Conservation (phyloP, 2,329 filamentous ascomycete genomes). For the Graphilbum fragrans region DNA sequence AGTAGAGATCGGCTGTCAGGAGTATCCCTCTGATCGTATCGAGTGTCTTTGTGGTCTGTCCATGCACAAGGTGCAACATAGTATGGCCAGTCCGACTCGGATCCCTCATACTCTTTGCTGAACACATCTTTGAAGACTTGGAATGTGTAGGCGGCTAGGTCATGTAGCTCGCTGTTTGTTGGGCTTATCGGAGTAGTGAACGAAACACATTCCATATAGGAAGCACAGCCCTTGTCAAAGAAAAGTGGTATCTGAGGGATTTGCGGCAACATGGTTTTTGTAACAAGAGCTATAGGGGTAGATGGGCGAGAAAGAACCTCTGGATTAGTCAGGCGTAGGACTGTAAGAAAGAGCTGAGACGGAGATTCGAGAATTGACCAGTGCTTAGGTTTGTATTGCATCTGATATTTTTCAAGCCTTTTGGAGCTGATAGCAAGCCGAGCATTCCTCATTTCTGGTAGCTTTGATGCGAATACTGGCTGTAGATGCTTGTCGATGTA, state of each 20-base stretch:
- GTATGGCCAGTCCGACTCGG: constrained; percentile 59
- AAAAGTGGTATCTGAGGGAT: constrained; percentile 61
- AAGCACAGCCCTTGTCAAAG: constrained; percentile 51
- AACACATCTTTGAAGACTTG: constrained; percentile 73
- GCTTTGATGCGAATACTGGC: constrained; percentile 56
- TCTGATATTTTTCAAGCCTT: constrained; percentile 60
- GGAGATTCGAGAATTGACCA: constrained; percentile 49
- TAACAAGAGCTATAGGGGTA: constrained; percentile 58
- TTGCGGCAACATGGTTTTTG: constrained; percentile 49
- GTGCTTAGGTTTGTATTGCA: constrained; percentile 65
- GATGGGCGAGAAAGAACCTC: constrained; percentile 45
- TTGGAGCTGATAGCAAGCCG: constrained; percentile 70
- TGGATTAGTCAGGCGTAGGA: constrained; percentile 46
- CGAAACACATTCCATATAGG: constrained; percentile 39
- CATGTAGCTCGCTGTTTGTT: constrained; percentile 27
- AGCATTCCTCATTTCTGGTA: constrained; percentile 81
- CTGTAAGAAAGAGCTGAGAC: constrained; percentile 43
- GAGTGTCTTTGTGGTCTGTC: constrained; percentile 14
- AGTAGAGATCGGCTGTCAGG: constrained; percentile 25
- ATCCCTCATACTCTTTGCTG: constrained; percentile 68
- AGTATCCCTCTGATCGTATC: constrained; percentile 7
- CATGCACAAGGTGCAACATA: constrained; percentile 58
- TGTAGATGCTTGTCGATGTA: constrained; percentile 64
- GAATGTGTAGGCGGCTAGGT: constrained; percentile 62
- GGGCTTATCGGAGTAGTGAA: constrained; percentile 31